Conservation (phyloP, 2,329 filamentous ascomycete species). For the Calycina herbarum region DNA sequence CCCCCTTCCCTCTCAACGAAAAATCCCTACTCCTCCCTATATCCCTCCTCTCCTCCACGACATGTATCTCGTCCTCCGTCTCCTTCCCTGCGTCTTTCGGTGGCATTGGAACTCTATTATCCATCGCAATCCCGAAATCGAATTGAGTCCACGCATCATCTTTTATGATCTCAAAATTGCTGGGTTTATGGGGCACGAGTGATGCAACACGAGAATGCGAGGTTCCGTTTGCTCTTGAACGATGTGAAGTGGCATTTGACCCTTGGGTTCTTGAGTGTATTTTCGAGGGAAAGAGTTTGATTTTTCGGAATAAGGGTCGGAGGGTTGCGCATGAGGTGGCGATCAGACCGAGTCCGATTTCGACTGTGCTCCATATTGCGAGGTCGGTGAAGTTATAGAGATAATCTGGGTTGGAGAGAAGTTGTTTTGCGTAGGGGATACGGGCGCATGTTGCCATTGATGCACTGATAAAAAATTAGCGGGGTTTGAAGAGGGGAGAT, state of each 20-base stretch:
- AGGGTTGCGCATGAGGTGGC: constrained; percentile 42
- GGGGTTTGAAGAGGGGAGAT: not conserved
- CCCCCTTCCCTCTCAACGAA: not conserved
- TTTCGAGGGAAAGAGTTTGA: constrained; percentile 20
- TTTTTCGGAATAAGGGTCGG: constrained; percentile 34
- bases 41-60: not conserved
- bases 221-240: not conserved
- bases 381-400: constrained; percentile 42
- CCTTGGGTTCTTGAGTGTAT: not conserved
- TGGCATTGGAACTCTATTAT: not conserved
- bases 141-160: not conserved
- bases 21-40: not conserved
- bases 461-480: constrained; percentile 31
- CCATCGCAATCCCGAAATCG: not conserved
- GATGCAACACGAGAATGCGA: not conserved
- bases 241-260: not conserved
- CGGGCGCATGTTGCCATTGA: constrained; percentile 42
- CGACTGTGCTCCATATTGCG: constrained; percentile 43
- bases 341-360: constrained; percentile 40
- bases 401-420: constrained; percentile 38
- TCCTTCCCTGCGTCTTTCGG: not conserved
- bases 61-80: not conserved
- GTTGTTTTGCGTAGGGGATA: constrained; percentile 41
- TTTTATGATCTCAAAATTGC: no score
- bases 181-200: not conserved